Evolutionary conservation across 1,139 yeast genomes (phyloP).

Genomic region (Candida albicans): DNA sequence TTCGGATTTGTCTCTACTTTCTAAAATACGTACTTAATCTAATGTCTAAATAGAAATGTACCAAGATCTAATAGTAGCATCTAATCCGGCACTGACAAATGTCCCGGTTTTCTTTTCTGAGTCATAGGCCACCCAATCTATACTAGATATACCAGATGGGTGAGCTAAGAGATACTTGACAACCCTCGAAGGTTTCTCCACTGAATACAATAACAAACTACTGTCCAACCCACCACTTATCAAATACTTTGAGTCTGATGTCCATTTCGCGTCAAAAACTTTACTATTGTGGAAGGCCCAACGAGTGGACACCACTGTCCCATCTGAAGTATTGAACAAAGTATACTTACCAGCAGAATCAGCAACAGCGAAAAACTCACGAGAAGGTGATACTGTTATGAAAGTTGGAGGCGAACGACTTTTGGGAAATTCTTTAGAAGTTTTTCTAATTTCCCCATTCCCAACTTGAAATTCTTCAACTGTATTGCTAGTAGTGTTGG

Average conservation of each 20-base stretch:
- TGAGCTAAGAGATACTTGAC: slow-evolving; percentile 78
- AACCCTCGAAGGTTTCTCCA: slow-evolving; percentile 73
- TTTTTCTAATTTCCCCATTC: slow-evolving; percentile 15
- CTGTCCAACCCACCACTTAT: slow-evolving; percentile 86
- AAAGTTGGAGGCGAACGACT: slow-evolving; percentile 62
- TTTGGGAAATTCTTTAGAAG: slow-evolving; percentile 35
- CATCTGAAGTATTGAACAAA: slow-evolving; percentile 58
- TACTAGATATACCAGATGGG: slow-evolving; percentile 79
- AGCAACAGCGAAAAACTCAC: slow-evolving; percentile 74
- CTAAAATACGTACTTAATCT: background rate
- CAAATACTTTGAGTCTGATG: slow-evolving; percentile 65
- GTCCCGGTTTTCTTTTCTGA: slow-evolving; percentile 31
- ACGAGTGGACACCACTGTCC: slow-evolving; percentile 70
- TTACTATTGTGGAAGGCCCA: slow-evolving; percentile 95
- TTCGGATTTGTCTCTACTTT: background rate
- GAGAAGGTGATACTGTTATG: slow-evolving; percentile 71
- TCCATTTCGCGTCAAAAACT: slow-evolving; percentile 79
- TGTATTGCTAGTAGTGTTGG: slow-evolving; percentile 46
- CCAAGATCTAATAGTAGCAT: slow-evolving; percentile 83
- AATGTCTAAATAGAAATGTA: slow-evolving; percentile 23
- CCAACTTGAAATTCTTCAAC: slow-evolving; percentile 29
- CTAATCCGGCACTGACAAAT: slow-evolving; percentile 74
- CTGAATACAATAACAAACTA: slow-evolving; percentile 75
- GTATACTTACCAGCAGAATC: slow-evolving; percentile 83
- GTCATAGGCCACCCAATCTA: slow-evolving; percentile 58